phyloP scores from a whole-genome alignment of 1,284 basidiomycete species.

The Bondarzewia mesenterica region DNA sequence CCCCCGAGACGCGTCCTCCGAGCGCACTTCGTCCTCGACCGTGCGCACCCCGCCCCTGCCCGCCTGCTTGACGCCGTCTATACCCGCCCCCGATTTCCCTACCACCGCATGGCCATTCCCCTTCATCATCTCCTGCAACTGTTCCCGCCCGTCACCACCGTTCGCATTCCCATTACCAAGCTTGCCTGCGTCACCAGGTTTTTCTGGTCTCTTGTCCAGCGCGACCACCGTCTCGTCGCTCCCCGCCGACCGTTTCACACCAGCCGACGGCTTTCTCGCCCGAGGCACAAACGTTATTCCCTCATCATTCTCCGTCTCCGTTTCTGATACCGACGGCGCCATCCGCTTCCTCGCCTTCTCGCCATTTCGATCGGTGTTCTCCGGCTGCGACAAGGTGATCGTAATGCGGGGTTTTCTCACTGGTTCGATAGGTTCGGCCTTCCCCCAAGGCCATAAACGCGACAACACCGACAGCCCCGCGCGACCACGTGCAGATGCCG shows the following conservation, averaged over 20 bases:
- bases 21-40: not conserved
- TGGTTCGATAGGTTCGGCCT: not conserved
- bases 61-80: not conserved
- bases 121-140: not conserved
- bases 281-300: slow-evolving; percentile 64
- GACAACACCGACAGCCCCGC: slow-evolving; percentile 7
- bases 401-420: not conserved
- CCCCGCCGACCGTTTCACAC: slow-evolving; percentile 13
- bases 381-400: slow-evolving; percentile 1
- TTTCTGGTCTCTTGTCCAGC: slow-evolving; percentile 1
- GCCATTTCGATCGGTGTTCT: not conserved
- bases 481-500: not conserved
- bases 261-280: slow-evolving; percentile 35
- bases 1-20: slow-evolving; percentile 1
- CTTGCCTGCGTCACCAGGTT: not conserved
- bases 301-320: slow-evolving; percentile 51
- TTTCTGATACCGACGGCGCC: slow-evolving; percentile 32
- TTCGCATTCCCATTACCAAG: not conserved
- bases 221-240: slow-evolving; percentile 12
- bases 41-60: not conserved
- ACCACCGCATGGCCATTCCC: not conserved
- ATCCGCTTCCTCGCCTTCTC: slow-evolving; percentile 9
- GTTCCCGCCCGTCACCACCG: not conserved
- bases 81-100: not conserved
- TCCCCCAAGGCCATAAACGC: slow-evolving; percentile 10